These are phyloP conservation scores for Zygoascus hellenicus DNA, from an alignment of 1,139 yeast genomes.

Conservation along the genomic window DNA sequence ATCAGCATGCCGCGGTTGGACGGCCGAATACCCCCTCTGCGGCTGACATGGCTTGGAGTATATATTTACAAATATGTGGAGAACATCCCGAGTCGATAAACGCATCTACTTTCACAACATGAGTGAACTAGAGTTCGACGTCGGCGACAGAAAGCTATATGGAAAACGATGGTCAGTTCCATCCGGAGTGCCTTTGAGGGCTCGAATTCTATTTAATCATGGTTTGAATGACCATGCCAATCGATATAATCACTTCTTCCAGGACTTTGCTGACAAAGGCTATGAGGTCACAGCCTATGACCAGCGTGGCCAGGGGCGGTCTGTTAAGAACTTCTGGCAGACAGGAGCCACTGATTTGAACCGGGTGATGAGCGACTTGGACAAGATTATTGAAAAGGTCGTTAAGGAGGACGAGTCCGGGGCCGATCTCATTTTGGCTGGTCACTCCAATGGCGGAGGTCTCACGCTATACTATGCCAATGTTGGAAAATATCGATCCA, in stretches of 20 bases:
- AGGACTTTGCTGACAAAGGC: slow-evolving; percentile 53
- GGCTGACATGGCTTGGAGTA: too few species aligned
- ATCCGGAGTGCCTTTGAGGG: slow-evolving; percentile 36
- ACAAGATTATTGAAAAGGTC: slow-evolving; percentile 45
- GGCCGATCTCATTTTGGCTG: slow-evolving; percentile 44
- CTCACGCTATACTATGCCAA: slow-evolving; percentile 68
- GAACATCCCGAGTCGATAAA: neutral
- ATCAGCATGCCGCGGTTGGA: too few species aligned
- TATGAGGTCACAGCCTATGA: slow-evolving; percentile 74
- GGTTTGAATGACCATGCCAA: slow-evolving; percentile 67
- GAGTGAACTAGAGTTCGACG: slow-evolving; percentile 8
- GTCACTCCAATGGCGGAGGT: slow-evolving; percentile 97
- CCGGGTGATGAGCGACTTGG: slow-evolving; percentile 62
- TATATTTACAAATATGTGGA: too few species aligned
- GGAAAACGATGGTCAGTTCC: slow-evolving; percentile 5
- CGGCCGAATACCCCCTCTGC: too few species aligned
- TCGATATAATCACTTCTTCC: slow-evolving; percentile 52
- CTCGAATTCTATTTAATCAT: slow-evolving; percentile 52
- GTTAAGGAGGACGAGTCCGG: slow-evolving; percentile 8
- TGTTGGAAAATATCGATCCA: slow-evolving; percentile 52
- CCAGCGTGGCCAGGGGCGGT: slow-evolving; percentile 84
- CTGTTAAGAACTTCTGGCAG: slow-evolving; percentile 45
- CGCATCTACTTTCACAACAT: neutral
- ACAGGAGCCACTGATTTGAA: slow-evolving; percentile 65
- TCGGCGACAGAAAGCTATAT: slow-evolving; percentile 7